Evolutionary conservation across 1,139 yeast species (phyloP), one percentile per base, ranked within the genome.

Genomic region (Groenewaldozyma auringiensis): DNA sequence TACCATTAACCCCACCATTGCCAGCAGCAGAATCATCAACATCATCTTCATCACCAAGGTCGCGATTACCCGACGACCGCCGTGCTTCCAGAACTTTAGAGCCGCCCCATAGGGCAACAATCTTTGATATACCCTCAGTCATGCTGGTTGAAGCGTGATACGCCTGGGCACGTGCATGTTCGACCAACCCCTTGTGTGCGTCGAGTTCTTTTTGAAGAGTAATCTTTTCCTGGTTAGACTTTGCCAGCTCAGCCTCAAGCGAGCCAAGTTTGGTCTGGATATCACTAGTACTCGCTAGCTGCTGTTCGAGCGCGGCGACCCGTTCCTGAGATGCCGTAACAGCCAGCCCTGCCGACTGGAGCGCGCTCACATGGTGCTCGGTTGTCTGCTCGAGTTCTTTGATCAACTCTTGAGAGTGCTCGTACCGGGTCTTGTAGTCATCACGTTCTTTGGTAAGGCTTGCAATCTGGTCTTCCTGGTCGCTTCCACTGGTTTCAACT

Each of bases 81-180:
- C 41, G 2, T 13, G 20, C 17, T 17, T 39, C 17, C 40, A 59
- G 53, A 20, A 48, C 50, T 38, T 58, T 58, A 18, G 60, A 53
- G 1, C 53, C 59, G 4, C 58, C 55, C 65, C 65, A 61, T 53
- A 61, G 45, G n/a, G 60, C 43, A n/a, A 56, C 57, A 46, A 61
- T 54, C 46, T 50, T 49, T 21, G 49, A 54, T 39, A 61, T 55
- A 4, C 61, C 62, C 16, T 50, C 46, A 9, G 53, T 50, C 49
- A 61, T 49, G 4, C 63, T 60, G 21, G 45, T 31, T n/a, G 54
- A 43, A 9, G 62, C 49, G 33, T 50, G 53, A 22, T 52, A 50
- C n/a, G 53, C 53, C 41, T 56, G 57, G 29, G 52, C 56, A 20
- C 49, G 47, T 27, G 58, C 47, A 25, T 50, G 49, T 40, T 47